phyloP scores from a whole-genome alignment of 495 filamentous ascomycete genomes.

The Astrocystis sublimbata region DNA sequence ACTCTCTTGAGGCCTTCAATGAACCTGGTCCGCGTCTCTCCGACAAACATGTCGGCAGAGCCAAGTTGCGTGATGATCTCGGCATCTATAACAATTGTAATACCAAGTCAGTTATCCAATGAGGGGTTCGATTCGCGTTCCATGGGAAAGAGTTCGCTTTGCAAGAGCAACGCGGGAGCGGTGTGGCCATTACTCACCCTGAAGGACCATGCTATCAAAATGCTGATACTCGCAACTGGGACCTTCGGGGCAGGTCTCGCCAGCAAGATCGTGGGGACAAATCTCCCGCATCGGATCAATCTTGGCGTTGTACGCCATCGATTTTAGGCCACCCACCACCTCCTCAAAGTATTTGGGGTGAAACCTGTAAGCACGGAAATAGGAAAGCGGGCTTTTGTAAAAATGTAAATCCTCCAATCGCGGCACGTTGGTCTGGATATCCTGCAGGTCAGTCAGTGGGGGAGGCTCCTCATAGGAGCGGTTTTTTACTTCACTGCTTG shows the following conservation, averaged over 20 bases:
- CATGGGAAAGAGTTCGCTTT: not conserved
- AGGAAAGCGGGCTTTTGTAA: constrained; percentile 79
- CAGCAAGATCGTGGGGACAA: constrained; percentile 72
- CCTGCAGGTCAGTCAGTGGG: constrained; percentile 34
- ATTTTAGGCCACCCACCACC: constrained; percentile 76
- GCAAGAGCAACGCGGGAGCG: not conserved
- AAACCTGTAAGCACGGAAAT: constrained; percentile 86
- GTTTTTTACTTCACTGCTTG: constrained; percentile 33
- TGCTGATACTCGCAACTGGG: constrained; percentile 74
- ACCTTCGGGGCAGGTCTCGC: constrained; percentile 74
- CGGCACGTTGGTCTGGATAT: constrained; percentile 20
- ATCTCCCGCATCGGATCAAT: constrained; percentile 73
- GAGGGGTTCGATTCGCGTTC: constrained; percentile 35
- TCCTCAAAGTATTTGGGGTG: constrained; percentile 71
- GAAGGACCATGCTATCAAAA: constrained; percentile 70
- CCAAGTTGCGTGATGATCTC: constrained; percentile 83
- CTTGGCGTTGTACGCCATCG: constrained; percentile 87
- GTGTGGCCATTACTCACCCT: constrained; percentile 65
- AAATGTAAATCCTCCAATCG: constrained; percentile 51
- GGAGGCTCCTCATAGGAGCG: constrained; percentile 31
- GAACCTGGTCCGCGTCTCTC: constrained; percentile 71
- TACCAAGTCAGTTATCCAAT: constrained; percentile 62
- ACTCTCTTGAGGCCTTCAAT: constrained; percentile 72
- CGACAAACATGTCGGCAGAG: constrained; percentile 66
- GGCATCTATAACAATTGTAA: constrained; percentile 70